Conservation (phyloP, 225 moss, liverwort and hornwort genomes). For the Pseudoscleropodium purum region DNA sequence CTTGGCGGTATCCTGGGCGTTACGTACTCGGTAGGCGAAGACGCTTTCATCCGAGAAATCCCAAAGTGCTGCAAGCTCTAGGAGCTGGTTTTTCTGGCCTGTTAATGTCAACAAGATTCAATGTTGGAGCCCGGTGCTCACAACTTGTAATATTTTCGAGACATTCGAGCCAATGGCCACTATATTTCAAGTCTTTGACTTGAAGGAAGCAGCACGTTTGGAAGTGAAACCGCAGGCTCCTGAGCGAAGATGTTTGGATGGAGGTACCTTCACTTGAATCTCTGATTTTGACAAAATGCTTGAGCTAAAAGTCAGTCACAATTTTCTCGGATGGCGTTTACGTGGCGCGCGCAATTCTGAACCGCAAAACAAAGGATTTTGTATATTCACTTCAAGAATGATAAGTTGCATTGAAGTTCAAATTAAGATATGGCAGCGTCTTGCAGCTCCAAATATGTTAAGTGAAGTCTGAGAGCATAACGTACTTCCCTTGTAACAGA, state of each 20-base stretch:
- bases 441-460: neutral
- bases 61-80: neutral
- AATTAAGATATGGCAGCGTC: neutral
- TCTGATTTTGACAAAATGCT: neutral
- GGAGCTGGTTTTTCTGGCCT: neutral
- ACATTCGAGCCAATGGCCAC: constrained; percentile 15
- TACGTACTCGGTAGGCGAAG: neutral
- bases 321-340: neutral
- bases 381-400: neutral
- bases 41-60: neutral
- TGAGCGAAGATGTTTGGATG: constrained; percentile 8
- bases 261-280: constrained; percentile 13
- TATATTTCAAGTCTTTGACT: constrained; percentile 32
- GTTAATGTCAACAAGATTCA: neutral
- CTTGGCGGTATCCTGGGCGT: neutral
- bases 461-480: neutral
- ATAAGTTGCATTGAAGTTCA: neutral
- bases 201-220: constrained; percentile 2
- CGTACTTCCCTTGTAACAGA: neutral
- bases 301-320: neutral
- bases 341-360: neutral
- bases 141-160: neutral
- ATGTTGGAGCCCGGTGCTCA: neutral
- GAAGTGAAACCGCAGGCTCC: neutral
- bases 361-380: neutral